These are phyloP conservation scores for Epichloe bromicola DNA, from an alignment of 2,329 filamentous ascomycete species.

Conservation along the genomic window DNA sequence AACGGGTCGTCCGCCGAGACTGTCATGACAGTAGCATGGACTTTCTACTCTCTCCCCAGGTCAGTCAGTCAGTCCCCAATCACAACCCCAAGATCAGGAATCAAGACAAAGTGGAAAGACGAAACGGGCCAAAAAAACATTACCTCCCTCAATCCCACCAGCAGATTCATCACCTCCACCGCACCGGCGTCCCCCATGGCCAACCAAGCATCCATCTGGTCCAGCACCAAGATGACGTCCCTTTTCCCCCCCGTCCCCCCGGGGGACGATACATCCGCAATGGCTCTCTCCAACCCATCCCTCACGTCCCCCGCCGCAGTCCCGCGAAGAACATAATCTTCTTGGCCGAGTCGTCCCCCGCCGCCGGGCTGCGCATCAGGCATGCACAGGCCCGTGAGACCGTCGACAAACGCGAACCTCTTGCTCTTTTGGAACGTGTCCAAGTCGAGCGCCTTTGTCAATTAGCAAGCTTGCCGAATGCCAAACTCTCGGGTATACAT, in stretches of 20 bases:
- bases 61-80: no score
- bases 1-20: constrained; percentile 64
- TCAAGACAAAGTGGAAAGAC: no score
- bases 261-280: constrained; percentile 20
- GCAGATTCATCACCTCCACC: constrained; percentile 37
- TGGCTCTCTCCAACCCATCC: constrained; percentile 24
- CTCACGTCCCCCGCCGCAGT: constrained; percentile 23
- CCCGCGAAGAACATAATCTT: constrained; percentile 16
- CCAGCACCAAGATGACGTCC: constrained; percentile 45
- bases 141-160: constrained; percentile 52
- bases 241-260: constrained; percentile 2
- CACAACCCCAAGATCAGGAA: no score
- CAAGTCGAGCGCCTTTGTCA: constrained; percentile 55
- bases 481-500: no score
- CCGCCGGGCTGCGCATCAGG: constrained; percentile 15
- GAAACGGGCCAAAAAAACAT: constrained; percentile 16
- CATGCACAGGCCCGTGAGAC: constrained; percentile 46
- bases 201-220: constrained; percentile 52
- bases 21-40: constrained; percentile 53
- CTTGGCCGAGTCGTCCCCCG: constrained; percentile 2
- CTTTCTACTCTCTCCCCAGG: constrained; percentile 27
- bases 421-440: constrained; percentile 42
- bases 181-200: constrained; percentile 37
- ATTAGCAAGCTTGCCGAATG: not conserved
- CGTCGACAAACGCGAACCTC: constrained; percentile 63